phyloP scores from a whole-genome alignment of 2,329 filamentous ascomycete species.

The Chaetomiaceae sp. region DNA sequence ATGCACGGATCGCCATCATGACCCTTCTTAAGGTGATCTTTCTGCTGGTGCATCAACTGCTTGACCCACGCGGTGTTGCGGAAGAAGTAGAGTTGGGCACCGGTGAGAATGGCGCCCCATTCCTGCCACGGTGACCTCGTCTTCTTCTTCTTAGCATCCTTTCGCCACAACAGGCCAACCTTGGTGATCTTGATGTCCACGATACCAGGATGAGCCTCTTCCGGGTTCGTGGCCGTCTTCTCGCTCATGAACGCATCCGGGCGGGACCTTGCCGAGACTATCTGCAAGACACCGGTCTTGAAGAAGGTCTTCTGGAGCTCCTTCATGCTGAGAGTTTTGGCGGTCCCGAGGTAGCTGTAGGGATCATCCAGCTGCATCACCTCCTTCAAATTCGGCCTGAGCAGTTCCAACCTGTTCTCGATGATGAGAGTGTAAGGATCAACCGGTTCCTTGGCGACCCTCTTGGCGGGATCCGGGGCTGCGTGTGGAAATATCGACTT shows the following conservation, averaged over 20 bases:
- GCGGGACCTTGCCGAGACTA: slow-evolving; percentile 86
- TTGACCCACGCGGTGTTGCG: slow-evolving; percentile 92
- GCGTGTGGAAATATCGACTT: slow-evolving; percentile 63
- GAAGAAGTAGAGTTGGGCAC: slow-evolving; percentile 97
- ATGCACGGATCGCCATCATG: slow-evolving; percentile 72
- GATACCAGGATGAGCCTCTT: slow-evolving; percentile 83
- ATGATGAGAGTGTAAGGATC: slow-evolving; percentile 94
- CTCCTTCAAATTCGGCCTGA: slow-evolving; percentile 86
- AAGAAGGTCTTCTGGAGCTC: slow-evolving; percentile 86
- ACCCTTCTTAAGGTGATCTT: slow-evolving; percentile 73
- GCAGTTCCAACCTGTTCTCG: slow-evolving; percentile 75
- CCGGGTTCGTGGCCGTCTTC: slow-evolving; percentile 75
- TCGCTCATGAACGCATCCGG: slow-evolving; percentile 94
- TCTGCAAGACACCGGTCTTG: slow-evolving; percentile 86
- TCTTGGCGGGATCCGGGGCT: slow-evolving; percentile 59
- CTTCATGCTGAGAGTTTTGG: slow-evolving; percentile 69
- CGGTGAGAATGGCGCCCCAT: slow-evolving; percentile 94
- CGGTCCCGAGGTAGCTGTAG: slow-evolving; percentile 80
- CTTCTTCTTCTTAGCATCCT: slow-evolving; percentile 90
- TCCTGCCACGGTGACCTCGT: slow-evolving; percentile 96
- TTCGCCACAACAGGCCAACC: slow-evolving; percentile 90
- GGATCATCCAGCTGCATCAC: slow-evolving; percentile 88
- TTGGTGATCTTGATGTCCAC: slow-evolving; percentile 98
- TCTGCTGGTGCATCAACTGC: slow-evolving; percentile 81
- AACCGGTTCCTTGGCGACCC: slow-evolving; percentile 73